These are phyloP conservation scores for Globisporangium yorkense DNA, from an alignment of 352 stramenopile genomes.

Conservation along the genomic window DNA sequence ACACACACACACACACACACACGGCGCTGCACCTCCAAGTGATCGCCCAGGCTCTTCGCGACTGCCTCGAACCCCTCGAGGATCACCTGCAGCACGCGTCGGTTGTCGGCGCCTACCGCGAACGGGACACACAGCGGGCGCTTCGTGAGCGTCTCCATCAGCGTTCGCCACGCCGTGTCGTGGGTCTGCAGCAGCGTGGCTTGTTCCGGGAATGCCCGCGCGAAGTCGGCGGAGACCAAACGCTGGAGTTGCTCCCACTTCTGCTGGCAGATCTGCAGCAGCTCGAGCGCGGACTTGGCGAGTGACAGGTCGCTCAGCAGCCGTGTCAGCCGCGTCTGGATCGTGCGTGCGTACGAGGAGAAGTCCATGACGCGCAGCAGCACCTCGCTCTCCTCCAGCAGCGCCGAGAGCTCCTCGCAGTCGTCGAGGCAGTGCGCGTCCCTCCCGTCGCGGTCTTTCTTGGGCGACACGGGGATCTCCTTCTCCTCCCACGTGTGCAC, in stretches of 20 bases:
- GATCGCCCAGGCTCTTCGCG: conserved; percentile 38
- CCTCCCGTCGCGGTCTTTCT: conserved; percentile 56
- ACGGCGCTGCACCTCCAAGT: conserved; percentile 31
- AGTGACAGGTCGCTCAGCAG: conserved; percentile 37
- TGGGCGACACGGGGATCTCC: conserved; percentile 36
- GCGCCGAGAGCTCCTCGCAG: conserved; percentile 38
- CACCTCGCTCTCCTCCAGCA: conserved; percentile 72
- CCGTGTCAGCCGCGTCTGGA: conserved; percentile 42
- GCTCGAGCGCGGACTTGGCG: conserved; percentile 45
- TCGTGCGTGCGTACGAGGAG: conserved; percentile 55
- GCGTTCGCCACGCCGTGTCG: conserved; percentile 40
- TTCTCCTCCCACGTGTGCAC: conserved; percentile 50
- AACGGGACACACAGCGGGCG: conserved; percentile 50
- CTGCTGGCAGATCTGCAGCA: conserved; percentile 50
- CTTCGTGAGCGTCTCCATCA: conserved; percentile 43
- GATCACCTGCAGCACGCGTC: conserved; percentile 29
- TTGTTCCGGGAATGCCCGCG: conserved; percentile 52
- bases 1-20: too few relatives aligned
- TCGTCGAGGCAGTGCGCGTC: conserved; percentile 52
- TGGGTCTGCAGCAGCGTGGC: conserved; percentile 46
- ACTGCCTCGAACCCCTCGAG: conserved; percentile 52
- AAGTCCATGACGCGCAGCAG: conserved; percentile 65
- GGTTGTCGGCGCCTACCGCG: conserved; percentile 39
- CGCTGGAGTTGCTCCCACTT: conserved; percentile 68
- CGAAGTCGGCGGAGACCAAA: conserved; percentile 55